phyloP scores from a whole-genome alignment of 805 yeast genomes.

The Ascoidea tarda region DNA sequence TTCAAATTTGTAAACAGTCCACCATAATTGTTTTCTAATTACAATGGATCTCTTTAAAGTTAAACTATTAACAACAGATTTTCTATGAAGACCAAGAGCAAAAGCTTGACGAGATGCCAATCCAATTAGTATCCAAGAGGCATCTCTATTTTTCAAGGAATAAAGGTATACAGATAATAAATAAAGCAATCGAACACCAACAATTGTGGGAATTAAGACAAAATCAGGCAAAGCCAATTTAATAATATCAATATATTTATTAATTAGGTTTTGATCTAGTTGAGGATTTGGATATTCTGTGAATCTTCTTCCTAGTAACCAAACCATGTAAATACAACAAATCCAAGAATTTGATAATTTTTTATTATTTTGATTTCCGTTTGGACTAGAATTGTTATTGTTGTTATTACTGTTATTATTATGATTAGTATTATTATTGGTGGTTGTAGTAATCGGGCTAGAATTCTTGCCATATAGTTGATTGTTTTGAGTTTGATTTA shows the following conservation, averaged over 20 bases:
- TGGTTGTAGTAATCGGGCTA: background rate
- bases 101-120: conserved; percentile 32
- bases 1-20: conserved; percentile 31
- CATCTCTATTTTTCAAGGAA: conserved; percentile 29
- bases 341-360: conserved; percentile 14
- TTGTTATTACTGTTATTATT: background rate
- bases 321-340: conserved; percentile 32
- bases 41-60: conserved; percentile 23
- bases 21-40: conserved; percentile 16
- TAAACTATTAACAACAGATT: conserved; percentile 22
- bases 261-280: conserved; percentile 16
- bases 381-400: no score
- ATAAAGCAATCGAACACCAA: conserved; percentile 28
- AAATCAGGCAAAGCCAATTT: conserved; percentile 29
- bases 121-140: conserved; percentile 32
- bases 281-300: conserved; percentile 16
- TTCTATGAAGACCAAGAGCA: conserved; percentile 30
- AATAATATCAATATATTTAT: conserved; percentile 25
- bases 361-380: no score
- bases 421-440: no score
- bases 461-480: no score
- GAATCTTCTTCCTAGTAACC: conserved; percentile 25
- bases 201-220: conserved; percentile 27
- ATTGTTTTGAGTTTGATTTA: no score
- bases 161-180: conserved; percentile 29